Evolutionary conservation across 139 green algal species (phyloP).

Genomic region (Gonium pectorale): DNA sequence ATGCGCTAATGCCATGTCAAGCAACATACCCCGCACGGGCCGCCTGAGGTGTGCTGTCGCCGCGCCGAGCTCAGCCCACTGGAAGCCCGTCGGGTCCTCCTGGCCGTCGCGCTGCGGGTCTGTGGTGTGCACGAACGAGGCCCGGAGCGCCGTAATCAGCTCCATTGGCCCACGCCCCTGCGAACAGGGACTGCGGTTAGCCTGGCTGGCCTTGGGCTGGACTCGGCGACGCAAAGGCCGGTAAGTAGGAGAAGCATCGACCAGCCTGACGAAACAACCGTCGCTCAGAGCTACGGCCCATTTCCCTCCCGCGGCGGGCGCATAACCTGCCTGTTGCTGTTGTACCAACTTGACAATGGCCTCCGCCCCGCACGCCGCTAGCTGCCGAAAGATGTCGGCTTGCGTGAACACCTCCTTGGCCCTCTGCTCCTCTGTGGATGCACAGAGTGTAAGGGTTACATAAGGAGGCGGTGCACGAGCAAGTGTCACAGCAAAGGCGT

Average conservation of each 20-base stretch:
- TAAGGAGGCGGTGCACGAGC: too few species aligned
- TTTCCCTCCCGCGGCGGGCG: too few species aligned
- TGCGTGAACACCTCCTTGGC: slow-evolving; percentile 72
- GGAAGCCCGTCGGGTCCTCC: slow-evolving; percentile 60
- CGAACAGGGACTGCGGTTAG: neutral
- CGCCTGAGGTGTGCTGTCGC: slow-evolving; percentile 47
- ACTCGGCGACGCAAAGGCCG: neutral
- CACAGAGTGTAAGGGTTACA: too few species aligned
- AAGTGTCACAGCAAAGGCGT: neutral
- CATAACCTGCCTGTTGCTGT: slow-evolving; percentile 20
- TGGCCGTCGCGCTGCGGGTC: slow-evolving; percentile 47
- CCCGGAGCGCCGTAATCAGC: slow-evolving; percentile 9
- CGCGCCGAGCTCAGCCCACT: slow-evolving; percentile 65
- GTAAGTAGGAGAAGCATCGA: neutral
- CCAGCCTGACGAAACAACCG: neutral
- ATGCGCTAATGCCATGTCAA: neutral
- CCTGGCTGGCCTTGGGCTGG: neutral
- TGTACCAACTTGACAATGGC: slow-evolving; percentile 48
- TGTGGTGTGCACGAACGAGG: slow-evolving; percentile 40
- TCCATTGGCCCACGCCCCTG: slow-evolving; percentile 26
- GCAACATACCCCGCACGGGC: slow-evolving; percentile 45
- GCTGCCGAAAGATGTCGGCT: slow-evolving; percentile 65
- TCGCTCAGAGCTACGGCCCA: neutral
- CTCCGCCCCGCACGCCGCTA: slow-evolving; percentile 58
- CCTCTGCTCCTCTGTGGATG: too few species aligned